These are phyloP conservation scores for Solanum etuberosum DNA, from an alignment of 257 asterid species.

Conservation along the genomic window DNA sequence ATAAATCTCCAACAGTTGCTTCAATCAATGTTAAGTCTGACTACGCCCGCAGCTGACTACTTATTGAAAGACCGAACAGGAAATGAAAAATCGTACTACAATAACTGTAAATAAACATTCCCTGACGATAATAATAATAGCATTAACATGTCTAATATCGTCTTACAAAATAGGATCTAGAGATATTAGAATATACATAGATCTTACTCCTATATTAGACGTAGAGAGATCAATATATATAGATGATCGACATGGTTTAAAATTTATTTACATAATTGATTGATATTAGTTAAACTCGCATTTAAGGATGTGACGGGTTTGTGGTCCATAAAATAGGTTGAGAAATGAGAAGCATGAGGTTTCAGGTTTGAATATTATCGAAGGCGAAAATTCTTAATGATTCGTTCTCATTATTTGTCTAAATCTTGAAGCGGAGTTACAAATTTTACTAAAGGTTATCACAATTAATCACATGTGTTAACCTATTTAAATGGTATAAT, in stretches of 20 bases:
- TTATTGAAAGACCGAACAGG: too few relatives aligned
- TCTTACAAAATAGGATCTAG: too few relatives aligned
- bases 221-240: too few relatives aligned
- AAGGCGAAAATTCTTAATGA: neutral
- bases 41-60: too few relatives aligned
- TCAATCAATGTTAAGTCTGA: too few relatives aligned
- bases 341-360: neutral
- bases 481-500: neutral
- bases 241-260: neutral
- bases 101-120: too few relatives aligned
- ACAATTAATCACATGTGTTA: neutral
- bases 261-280: neutral
- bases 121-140: too few relatives aligned
- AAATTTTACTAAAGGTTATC: neutral
- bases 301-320: neutral
- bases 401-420: neutral
- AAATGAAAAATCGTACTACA: too few relatives aligned
- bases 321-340: neutral
- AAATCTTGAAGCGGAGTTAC: neutral
- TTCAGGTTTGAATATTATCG: accelerated
- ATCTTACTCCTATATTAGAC: too few relatives aligned
- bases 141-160: too few relatives aligned
- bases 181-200: too few relatives aligned
- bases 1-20: too few relatives aligned
- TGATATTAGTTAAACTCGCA: neutral